Percentiles rank a stretch among this genome's conserved stretches.
These are phyloP conservation scores for Chrysoporthe cubensis DNA, from an alignment of 2,329 filamentous ascomycete genomes.

Conservation along the genomic window DNA sequence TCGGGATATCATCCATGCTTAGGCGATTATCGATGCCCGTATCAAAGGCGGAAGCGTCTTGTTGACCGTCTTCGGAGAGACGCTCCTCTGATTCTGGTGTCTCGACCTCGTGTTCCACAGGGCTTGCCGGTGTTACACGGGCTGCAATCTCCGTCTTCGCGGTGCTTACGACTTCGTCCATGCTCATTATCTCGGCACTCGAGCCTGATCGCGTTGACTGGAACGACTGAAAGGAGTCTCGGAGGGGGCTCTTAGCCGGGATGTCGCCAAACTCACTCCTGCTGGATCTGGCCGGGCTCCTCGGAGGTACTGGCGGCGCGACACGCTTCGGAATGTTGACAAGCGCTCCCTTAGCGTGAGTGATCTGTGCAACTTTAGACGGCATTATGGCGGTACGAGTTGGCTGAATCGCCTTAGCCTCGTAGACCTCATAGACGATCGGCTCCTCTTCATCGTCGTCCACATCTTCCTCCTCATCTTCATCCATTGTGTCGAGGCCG, in stretches of 20 bases:
- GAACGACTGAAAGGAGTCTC: conserved; percentile 49
- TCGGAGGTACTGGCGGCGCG: conserved; percentile 75
- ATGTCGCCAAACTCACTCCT: conserved; percentile 67
- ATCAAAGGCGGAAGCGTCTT: conserved; percentile 35
- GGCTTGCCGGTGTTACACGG: conserved; percentile 25
- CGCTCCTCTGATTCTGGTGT: conserved; percentile 25
- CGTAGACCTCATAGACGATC: conserved; percentile 66
- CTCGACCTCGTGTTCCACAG: conserved; percentile 19
- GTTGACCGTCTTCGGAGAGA: conserved; percentile 30
- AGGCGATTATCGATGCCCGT: conserved; percentile 32
- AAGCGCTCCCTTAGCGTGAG: conserved; percentile 75
- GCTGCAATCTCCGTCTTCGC: conserved; percentile 10
- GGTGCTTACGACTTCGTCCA: conserved; percentile 23
- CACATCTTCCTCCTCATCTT: conserved; percentile 45
- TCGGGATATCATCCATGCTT: conserved; percentile 29
- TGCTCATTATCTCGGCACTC: conserved; percentile 22
- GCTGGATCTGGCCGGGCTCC: conserved; percentile 70
- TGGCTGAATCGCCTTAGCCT: conserved; percentile 57
- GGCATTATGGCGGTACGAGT: conserved; percentile 62
- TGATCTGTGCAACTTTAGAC: conserved; percentile 68
- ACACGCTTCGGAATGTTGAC: conserved; percentile 84
- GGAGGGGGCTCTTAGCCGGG: conserved; percentile 52
- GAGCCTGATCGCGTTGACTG: conserved; percentile 20
- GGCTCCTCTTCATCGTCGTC: conserved; percentile 64
- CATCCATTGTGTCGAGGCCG: conserved; percentile 32